Evolutionary conservation across 306 rosid species (phyloP), one percentile per base, ranked within the genome.

Genomic region (Sindora glabra): DNA sequence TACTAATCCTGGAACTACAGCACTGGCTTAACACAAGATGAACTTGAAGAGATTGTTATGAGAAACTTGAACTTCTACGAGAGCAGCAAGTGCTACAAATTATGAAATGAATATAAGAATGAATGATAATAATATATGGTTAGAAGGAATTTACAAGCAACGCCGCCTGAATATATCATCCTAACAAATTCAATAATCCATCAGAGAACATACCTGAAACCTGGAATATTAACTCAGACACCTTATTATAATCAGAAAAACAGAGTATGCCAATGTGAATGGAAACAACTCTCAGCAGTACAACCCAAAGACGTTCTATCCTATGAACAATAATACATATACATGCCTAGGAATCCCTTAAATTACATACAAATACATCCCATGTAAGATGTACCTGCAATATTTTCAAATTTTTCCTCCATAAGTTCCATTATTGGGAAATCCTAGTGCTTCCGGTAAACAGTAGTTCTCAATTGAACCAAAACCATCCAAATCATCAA

Each of bases 401-500:
- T n/a, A 45, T 9, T n/a, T n/a, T n/a, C n/a, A n/a, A n/a, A n/a
- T n/a, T n/a, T n/a, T n/a, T 26, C 17, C 5, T 40, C 64, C 64
- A 25, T 22, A 33, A 24, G 15, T 32, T 12, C 46, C 30, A 29
- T 30, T 13, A 22, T 15, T 19, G 1, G 58, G 59, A 16, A 73
- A 59, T 9, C 68, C 81, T 54, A 80, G 44, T 38, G 57, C 60
- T 55, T 86, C 76, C 15, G 64, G 40, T 6, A 75, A 74, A 47
- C 59, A 42, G 27, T 37, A 72, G 44, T 39, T 58, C 11, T 78
- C 81, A 19, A 80, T 59, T n/a, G 59, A 70, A 0, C 80, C 85
- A 49, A 84, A 78, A 63, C 66, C 80, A 58, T 71, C 79, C 9
- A 80, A 64, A 57, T 58, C 78, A 37, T 78, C 71, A 53, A 73